A percentile compares a stretch with the other conserved stretches of the same genome.
Conservation (phyloP, 2,329 filamentous ascomycete species). For the Botryotinia globosa region DNA sequence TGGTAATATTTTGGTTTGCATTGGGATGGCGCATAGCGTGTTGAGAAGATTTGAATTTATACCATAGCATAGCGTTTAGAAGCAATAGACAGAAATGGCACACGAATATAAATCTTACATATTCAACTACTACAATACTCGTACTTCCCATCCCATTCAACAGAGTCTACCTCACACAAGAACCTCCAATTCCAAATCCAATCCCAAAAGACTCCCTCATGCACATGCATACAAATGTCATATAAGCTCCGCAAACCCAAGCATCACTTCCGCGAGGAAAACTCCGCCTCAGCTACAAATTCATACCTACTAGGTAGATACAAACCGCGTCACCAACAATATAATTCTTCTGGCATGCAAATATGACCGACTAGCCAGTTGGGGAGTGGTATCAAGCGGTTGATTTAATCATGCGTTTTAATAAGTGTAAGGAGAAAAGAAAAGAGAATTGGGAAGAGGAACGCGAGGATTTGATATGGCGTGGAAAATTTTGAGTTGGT, state of each 20-base stretch:
- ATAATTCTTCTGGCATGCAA: conserved; percentile 34
- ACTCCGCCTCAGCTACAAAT: not conserved
- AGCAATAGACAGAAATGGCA: not conserved
- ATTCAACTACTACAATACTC: not conserved
- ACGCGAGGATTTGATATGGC: not conserved
- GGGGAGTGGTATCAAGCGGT: conserved; percentile 32
- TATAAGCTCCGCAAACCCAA: conserved; percentile 19
- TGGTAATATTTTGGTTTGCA: not conserved
- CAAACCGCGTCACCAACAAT: conserved; percentile 8
- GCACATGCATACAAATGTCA: not conserved
- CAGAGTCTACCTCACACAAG: not conserved
- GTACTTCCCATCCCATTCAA: not conserved
- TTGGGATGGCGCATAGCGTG: not conserved
- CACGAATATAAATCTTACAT: not conserved
- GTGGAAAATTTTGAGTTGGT: not conserved
- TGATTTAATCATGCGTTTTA: conserved; percentile 35
- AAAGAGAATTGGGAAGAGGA: not conserved
- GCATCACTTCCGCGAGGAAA: not conserved
- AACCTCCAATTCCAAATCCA: not conserved
- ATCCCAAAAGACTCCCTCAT: not conserved
- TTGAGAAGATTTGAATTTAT: not conserved
- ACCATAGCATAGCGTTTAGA: conserved; percentile 10
- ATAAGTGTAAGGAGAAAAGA: conserved; percentile 29
- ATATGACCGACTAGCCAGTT: conserved; percentile 36
- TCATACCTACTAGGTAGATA: not conserved